Percentiles rank a stretch among this genome's conserved stretches.
These are phyloP conservation scores for Pestalotiopsis sp. DNA, from an alignment of 2,329 filamentous ascomycete species.

Conservation along the genomic window DNA sequence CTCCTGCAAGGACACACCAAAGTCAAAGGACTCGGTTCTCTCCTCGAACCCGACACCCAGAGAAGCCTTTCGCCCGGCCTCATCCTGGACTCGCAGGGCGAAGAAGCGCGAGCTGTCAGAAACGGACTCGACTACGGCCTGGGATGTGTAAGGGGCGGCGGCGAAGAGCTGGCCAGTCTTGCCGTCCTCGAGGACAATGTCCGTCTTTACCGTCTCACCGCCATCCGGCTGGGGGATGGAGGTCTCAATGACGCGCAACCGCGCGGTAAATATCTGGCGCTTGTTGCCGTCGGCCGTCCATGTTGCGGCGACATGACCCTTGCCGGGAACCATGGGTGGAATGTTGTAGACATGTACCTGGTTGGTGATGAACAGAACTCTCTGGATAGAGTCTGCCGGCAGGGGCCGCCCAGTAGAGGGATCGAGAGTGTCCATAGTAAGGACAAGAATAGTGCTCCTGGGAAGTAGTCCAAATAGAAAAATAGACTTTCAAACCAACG, in stretches of 20 bases:
- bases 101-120: conserved; percentile 83
- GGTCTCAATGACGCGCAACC: conserved; percentile 77
- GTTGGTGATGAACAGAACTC: conserved; percentile 75
- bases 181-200: conserved; percentile 78
- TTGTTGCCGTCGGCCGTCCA: conserved; percentile 73
- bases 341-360: conserved; percentile 85
- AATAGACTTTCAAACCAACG: neutral
- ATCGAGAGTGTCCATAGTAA: conserved; percentile 63
- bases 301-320: conserved; percentile 73
- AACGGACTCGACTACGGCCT: conserved; percentile 71
- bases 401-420: conserved; percentile 69
- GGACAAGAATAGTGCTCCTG: neutral
- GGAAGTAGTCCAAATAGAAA: neutral
- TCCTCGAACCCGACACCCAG: conserved; percentile 88
- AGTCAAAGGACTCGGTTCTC: conserved; percentile 81
- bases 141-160: conserved; percentile 72
- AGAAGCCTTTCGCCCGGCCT: conserved; percentile 72
- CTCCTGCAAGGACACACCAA: conserved; percentile 78
- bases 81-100: conserved; percentile 76
- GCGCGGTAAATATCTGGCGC: conserved; percentile 82
- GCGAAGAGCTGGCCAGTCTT: conserved; percentile 76
- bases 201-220: conserved; percentile 63
- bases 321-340: conserved; percentile 74
- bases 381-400: conserved; percentile 77
- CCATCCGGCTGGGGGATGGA: conserved; percentile 49